phyloP scores from a whole-genome alignment of 192 early-diverging fungal species.

The Paraglomus brasilianum region DNA sequence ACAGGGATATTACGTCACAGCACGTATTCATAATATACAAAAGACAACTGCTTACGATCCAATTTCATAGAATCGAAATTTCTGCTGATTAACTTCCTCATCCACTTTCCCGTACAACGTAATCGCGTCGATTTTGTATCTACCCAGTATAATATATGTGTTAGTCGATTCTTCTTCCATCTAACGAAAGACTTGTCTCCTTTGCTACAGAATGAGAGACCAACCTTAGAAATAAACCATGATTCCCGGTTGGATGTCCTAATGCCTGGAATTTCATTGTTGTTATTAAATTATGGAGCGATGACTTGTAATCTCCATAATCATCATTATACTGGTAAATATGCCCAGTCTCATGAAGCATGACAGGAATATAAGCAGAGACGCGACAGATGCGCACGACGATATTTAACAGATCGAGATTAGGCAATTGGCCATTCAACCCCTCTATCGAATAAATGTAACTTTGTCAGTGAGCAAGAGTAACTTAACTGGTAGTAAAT shows the following conservation, averaged over 20 bases:
- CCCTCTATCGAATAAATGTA: slow-evolving; percentile 54
- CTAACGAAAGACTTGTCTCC: neutral
- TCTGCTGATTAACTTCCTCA: slow-evolving; percentile 33
- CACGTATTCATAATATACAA: neutral
- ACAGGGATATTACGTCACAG: neutral
- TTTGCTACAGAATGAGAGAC: neutral
- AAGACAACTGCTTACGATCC: slow-evolving; percentile 46
- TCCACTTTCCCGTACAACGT: slow-evolving; percentile 56
- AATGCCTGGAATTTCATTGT: slow-evolving; percentile 67
- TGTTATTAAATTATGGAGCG: slow-evolving; percentile 47
- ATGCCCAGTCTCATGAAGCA: slow-evolving; percentile 52
- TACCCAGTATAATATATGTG: slow-evolving; percentile 5
- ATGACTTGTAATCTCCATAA: slow-evolving; percentile 43
- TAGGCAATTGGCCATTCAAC: slow-evolving; percentile 87
- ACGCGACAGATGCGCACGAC: slow-evolving; percentile 57
- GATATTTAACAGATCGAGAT: slow-evolving; percentile 87
- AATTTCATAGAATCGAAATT: slow-evolving; percentile 50
- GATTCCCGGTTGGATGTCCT: slow-evolving; percentile 66
- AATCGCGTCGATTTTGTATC: slow-evolving; percentile 79
- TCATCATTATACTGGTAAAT: slow-evolving; percentile 35
- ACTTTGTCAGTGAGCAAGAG: neutral
- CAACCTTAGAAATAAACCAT: slow-evolving; percentile 69
- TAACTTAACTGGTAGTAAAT: neutral
- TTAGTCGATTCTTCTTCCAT: neutral
- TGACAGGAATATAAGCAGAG: slow-evolving; percentile 54